These are phyloP conservation scores for Hawksworthiomyces lignivorus DNA, from an alignment of 2,329 filamentous ascomycete genomes.

Conservation along the genomic window DNA sequence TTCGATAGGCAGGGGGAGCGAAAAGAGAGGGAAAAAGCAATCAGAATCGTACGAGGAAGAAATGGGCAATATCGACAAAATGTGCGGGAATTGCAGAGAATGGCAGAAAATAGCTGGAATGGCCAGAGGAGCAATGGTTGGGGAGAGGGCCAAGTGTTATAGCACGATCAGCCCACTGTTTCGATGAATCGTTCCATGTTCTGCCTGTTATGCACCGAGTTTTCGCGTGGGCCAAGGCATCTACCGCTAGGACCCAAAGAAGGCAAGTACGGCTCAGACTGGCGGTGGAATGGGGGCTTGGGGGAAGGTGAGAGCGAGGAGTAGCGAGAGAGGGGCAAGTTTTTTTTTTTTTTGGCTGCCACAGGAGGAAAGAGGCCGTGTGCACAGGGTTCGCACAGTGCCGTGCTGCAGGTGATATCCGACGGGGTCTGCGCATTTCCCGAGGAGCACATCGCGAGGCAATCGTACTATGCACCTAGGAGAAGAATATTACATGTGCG, in stretches of 20 bases:
- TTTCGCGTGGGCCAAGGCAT: no score
- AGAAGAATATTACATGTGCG: no score
- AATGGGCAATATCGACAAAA: neutral
- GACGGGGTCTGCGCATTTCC: no score
- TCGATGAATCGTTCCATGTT: slow-evolving; percentile 15
- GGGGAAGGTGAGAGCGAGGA: no score
- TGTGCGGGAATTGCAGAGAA: slow-evolving; percentile 6
- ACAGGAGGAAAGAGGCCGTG: no score
- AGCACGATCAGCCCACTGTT: slow-evolving; percentile 16
- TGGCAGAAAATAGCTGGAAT: neutral
- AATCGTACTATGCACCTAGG: no score
- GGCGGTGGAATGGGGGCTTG: no score
- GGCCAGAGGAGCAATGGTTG: neutral
- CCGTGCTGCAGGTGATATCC: no score
- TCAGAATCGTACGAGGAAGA: slow-evolving; percentile 13
- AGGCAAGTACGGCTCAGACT: neutral
- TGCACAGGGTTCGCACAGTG: no score
- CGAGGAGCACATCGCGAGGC: no score
- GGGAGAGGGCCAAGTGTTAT: slow-evolving; percentile 8
- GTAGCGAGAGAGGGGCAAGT: no score
- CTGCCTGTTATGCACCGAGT: neutral
- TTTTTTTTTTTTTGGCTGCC: no score
- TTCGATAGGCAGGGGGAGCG: neutral
- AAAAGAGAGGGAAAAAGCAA: neutral
- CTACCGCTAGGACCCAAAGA: neutral